Evolutionary conservation across 768 basidiomycete genomes (phyloP).

Genomic region (Baorangia bicolor): DNA sequence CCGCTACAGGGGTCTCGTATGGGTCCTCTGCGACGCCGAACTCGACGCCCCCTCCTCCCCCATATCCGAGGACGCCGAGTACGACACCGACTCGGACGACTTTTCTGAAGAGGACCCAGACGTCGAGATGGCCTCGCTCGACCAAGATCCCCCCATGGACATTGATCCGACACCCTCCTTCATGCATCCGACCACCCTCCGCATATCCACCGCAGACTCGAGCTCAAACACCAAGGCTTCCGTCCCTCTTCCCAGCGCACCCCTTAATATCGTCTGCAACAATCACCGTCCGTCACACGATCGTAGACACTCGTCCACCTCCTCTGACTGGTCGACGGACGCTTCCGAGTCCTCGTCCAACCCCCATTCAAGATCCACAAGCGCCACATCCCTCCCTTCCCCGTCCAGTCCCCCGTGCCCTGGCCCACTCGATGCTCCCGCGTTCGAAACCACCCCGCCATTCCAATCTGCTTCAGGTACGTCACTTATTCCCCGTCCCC

Average conservation of each 20-base stretch:
- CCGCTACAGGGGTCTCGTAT: conserved; percentile 71
- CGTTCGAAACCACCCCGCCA: conserved; percentile 1
- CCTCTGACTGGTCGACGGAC: conserved; percentile 25
- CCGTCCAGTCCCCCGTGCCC: conserved; percentile 18
- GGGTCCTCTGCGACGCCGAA: conserved; percentile 80
- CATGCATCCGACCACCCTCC: conserved; percentile 41
- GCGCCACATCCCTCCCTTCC: conserved; percentile 32
- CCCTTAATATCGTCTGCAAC: conserved; percentile 13
- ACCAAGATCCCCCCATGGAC: conserved; percentile 31
- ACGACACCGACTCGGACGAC: conserved; percentile 31
- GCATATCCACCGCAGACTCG: conserved; percentile 27
- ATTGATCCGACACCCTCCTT: conserved; percentile 27
- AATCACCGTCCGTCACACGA: conserved; percentile 16
- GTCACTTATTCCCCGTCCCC: background rate
- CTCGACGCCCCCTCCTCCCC: conserved; percentile 27
- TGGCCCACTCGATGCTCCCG: background rate
- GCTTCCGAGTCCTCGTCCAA: conserved; percentile 23
- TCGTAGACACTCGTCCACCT: conserved; percentile 32
- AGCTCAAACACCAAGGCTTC: conserved; percentile 7
- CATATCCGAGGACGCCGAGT: conserved; percentile 27
- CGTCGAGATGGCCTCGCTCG: conserved; percentile 30
- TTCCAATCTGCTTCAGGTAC: conserved; percentile 2
- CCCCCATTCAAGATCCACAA: conserved; percentile 21
- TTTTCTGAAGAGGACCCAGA: conserved; percentile 27
- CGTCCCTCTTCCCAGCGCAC: conserved; percentile 10